Conservation (phyloP, 2,329 filamentous ascomycete species). For the Atkinsonella texensis region DNA sequence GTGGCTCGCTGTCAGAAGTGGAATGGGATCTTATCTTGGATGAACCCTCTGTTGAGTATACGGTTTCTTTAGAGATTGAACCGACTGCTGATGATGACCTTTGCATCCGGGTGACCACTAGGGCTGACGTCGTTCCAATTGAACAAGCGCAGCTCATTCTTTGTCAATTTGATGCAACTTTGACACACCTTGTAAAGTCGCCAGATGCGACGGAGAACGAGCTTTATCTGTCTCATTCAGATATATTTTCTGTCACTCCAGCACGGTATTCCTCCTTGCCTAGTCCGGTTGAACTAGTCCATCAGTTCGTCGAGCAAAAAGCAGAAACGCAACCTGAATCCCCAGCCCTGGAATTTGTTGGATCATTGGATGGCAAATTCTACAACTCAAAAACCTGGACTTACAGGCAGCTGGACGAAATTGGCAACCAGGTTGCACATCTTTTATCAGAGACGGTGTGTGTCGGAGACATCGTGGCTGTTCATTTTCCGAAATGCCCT, state of each 20-base stretch:
- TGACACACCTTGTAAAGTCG: conserved; percentile 45
- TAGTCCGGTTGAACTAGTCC: conserved; percentile 49
- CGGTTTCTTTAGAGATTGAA: conserved; percentile 70
- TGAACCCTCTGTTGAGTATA: conserved; percentile 60
- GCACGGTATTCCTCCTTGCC: conserved; percentile 45
- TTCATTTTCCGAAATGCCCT: conserved; percentile 77
- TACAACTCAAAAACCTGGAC: conserved; percentile 51
- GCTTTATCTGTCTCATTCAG: conserved; percentile 18
- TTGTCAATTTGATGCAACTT: conserved; percentile 55
- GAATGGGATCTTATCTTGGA: conserved; percentile 55
- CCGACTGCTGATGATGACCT: conserved; percentile 36
- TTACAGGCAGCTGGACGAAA: conserved; percentile 57
- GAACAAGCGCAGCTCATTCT: conserved; percentile 58
- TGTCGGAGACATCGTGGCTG: conserved; percentile 53
- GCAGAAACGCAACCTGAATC: conserved; percentile 44
- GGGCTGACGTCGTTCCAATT: conserved; percentile 49
- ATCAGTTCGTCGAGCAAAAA: conserved; percentile 64
- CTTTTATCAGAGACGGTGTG: conserved; percentile 40
- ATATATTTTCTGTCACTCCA: conserved; percentile 53
- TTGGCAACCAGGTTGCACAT: conserved; percentile 61
- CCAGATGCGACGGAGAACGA: conserved; percentile 29
- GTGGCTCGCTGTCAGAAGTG: conserved; percentile 11
- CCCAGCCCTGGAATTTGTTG: conserved; percentile 65
- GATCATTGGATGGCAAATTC: conserved; percentile 33
- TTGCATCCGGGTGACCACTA: conserved; percentile 53